These are phyloP conservation scores for Termitomyces sp. DNA, from an alignment of 768 basidiomycete species.

Conservation along the genomic window DNA sequence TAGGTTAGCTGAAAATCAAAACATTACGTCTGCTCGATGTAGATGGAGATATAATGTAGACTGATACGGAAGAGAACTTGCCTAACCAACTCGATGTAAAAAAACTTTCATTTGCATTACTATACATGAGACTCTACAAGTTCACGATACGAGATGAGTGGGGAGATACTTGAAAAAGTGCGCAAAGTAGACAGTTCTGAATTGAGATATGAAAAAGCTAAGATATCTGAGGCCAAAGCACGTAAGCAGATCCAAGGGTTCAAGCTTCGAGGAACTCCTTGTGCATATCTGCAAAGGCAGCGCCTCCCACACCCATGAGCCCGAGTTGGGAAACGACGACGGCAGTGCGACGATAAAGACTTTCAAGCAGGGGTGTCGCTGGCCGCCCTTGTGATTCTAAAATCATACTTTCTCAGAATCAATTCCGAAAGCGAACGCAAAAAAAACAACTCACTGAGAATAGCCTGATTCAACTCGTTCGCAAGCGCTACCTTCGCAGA, in stretches of 20 bases:
- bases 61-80: not conserved
- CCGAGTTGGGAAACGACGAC: conserved; percentile 72
- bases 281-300: conserved; percentile 78
- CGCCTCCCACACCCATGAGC: conserved; percentile 65
- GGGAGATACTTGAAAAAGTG: not conserved
- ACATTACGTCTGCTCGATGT: not conserved
- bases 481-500: conserved; percentile 64
- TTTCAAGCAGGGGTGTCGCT: conserved; percentile 67
- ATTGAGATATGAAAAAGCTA: not conserved
- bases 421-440: not conserved
- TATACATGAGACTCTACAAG: conserved; percentile 2
- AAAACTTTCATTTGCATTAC: not conserved
- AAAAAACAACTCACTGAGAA: conserved; percentile 57
- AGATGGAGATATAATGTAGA: no score
- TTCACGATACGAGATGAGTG: not conserved
- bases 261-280: conserved; percentile 64
- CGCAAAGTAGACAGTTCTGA: not conserved
- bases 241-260: not conserved
- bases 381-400: conserved; percentile 82
- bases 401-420: not conserved
- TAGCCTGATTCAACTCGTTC: conserved; percentile 77
- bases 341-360: conserved; percentile 70
- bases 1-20: not conserved
- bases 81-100: not conserved
- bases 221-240: not conserved